Conservation (phyloP, 306 rosid species). For the Fagus crenata region DNA sequence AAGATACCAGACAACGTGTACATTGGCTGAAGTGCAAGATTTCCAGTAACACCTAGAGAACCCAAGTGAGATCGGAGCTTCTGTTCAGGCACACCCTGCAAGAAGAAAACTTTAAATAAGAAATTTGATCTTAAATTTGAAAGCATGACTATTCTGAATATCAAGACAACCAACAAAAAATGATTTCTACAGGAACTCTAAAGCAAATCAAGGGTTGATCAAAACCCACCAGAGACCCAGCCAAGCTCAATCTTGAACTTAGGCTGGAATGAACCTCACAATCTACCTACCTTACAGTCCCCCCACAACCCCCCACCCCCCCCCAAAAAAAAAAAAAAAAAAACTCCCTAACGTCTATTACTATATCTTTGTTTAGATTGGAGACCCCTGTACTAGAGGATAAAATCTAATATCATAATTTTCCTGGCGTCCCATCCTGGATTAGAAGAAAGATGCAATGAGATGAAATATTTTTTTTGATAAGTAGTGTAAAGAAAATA, state of each 20-base stretch:
- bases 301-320: too few relatives aligned
- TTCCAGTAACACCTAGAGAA: constrained; percentile 97
- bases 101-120: constrained; percentile 29
- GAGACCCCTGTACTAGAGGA: not conserved
- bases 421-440: not conserved
- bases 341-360: not conserved
- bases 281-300: too few relatives aligned
- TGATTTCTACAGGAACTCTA: not conserved
- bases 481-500: too few relatives aligned
- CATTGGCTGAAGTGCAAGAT: constrained; percentile 99
- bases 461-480: not conserved
- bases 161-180: not conserved
- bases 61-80: constrained; percentile 95
- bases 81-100: constrained; percentile 98
- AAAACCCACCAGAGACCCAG: not conserved
- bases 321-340: too few relatives aligned
- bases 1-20: constrained; percentile 90
- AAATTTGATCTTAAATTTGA: constrained; percentile 22
- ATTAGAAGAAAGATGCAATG: not conserved
- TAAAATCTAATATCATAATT: constrained; percentile 4
- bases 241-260: constrained; percentile 5
- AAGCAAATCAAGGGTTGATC: not conserved
- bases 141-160: constrained; percentile 14
- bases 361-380: not conserved
- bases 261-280: not conserved